Percentiles rank a stretch among this genome's conserved stretches.
Evolutionary conservation across 805 yeast genomes (phyloP).

Genomic region (Candida adriatica): DNA sequence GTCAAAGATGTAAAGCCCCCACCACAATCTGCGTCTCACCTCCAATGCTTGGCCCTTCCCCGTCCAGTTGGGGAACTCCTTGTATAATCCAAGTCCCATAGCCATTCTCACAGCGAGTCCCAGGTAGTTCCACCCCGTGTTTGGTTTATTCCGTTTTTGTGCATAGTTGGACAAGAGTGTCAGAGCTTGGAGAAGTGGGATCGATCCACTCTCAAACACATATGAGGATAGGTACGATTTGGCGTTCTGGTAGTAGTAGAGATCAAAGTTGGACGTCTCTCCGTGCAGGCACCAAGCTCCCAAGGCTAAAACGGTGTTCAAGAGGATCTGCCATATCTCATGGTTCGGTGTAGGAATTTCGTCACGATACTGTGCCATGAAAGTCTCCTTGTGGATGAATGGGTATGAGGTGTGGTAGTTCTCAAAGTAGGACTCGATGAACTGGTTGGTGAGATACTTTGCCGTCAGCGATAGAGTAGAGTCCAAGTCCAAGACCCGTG

Average conservation of each 20-base stretch:
- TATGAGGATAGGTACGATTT: constrained; percentile 35
- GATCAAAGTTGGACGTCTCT: constrained; percentile 43
- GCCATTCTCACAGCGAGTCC: constrained; percentile 66
- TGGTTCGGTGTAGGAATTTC: constrained; percentile 35
- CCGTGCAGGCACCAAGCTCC: constrained; percentile 65
- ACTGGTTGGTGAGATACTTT: constrained; percentile 27
- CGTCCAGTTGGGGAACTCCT: constrained; percentile 40
- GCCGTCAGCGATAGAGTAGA: constrained; percentile 23
- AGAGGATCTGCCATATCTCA: constrained; percentile 45
- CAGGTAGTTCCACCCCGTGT: constrained; percentile 61
- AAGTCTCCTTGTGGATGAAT: constrained; percentile 47
- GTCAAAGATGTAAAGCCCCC: constrained; percentile 60
- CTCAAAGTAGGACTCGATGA: constrained; percentile 45
- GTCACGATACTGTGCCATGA: constrained; percentile 39
- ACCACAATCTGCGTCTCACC: constrained; percentile 57
- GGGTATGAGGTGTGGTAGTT: constrained; percentile 60
- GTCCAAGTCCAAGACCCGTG: constrained; percentile 19
- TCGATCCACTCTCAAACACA: constrained; percentile 54
- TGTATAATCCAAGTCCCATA: constrained; percentile 53
- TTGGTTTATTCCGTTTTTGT: constrained; percentile 59
- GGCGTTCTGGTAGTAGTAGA: constrained; percentile 50
- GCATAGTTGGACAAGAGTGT: constrained; percentile 52
- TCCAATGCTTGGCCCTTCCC: constrained; percentile 40
- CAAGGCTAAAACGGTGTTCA: constrained; percentile 54
- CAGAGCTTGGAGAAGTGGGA: constrained; percentile 45